phyloP scores from a whole-genome alignment of 352 stramenopile genomes.

The Phytophthora idaei region DNA sequence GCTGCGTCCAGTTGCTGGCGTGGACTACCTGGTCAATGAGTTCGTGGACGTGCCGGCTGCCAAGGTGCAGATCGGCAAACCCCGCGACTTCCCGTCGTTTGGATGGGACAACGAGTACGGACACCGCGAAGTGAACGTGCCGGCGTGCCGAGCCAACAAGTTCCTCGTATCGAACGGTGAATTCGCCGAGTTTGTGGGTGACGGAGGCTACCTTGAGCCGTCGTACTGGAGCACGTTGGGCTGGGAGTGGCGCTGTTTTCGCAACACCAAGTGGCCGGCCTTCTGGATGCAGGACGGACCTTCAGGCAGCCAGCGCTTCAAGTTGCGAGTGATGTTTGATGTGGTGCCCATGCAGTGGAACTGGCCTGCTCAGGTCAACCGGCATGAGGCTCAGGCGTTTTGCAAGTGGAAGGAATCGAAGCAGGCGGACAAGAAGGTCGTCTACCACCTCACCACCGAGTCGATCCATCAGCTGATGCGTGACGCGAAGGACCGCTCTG shows the following conservation, averaged over 20 bases:
- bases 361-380: constrained; percentile 96
- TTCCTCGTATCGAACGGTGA: constrained; percentile 97
- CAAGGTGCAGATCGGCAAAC: constrained; percentile 90
- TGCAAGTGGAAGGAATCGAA: constrained; percentile 88
- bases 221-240: constrained; percentile 92
- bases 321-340: constrained; percentile 93
- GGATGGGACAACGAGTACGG: constrained; percentile 99
- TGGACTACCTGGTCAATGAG: constrained; percentile 91
- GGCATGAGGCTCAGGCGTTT: constrained; percentile 95
- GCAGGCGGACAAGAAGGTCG: constrained; percentile 55
- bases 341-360: constrained; percentile 93
- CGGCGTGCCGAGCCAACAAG: constrained; percentile 88
- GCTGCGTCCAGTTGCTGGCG: constrained; percentile 63
- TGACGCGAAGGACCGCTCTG: constrained; percentile 57
- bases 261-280: constrained; percentile 96
- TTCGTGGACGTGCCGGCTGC: constrained; percentile 79
- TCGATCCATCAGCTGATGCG: constrained; percentile 93
- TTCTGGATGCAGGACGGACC: constrained; percentile 95
- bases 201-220: constrained; percentile 92
- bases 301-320: constrained; percentile 94
- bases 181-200: constrained; percentile 95
- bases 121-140: constrained; percentile 83
- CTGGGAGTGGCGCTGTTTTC: constrained; percentile 95
- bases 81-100: constrained; percentile 92
- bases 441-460: constrained; percentile 93